Base-by-base conservation (phyloP, 208 protist genomes). In the Leishmania aethiopica region DNA sequence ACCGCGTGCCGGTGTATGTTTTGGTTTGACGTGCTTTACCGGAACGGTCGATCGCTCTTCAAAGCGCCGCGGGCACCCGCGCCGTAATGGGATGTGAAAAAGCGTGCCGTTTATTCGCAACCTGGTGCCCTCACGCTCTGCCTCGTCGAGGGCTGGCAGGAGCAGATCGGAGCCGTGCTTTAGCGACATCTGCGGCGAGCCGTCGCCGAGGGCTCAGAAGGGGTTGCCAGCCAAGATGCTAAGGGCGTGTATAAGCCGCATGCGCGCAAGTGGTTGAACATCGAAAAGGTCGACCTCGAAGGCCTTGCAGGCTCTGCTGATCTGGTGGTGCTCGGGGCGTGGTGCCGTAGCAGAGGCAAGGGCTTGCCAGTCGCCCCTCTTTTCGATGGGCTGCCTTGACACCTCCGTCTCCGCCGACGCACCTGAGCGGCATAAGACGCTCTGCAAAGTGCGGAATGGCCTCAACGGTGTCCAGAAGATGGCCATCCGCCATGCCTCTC, bases 251-350 rank as follows among this genome's bases (percentile, higher is more conserved):
- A 97, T 84, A 86, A 95, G 76, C 95, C 94, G 5, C 86, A 90
- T 47, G 88, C 86, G 19, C 87, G 96, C 40, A 92, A 95, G 80
- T 98, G 95, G 95, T 79, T 97, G 35, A 98, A 97, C 84, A 78
- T 97, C 25, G 98, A 98, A 82, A 97, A 96, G 80, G 94, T 97
- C 79, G 97, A 98, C 81, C 66, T 98, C 8, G 80, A 87, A 11
- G 93, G 91, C 37, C 88, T 96, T 73, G 93, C 92, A 0, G 96
- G 98, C 86, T 90, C 85, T 45, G 92, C 91, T 0, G 96, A 98
- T 86, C 70, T 98, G 55, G 62, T 97, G 37, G 90, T 94, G 47
- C 49, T 98, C 2, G 95, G 95, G 22, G 92, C 89, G 53, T 95
- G 90, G 81, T 97, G 88, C 81, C 93, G 96, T 67, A 93, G 88